Conservation (phyloP, 2,329 filamentous ascomycete species). For the Elsinoe perseae region DNA sequence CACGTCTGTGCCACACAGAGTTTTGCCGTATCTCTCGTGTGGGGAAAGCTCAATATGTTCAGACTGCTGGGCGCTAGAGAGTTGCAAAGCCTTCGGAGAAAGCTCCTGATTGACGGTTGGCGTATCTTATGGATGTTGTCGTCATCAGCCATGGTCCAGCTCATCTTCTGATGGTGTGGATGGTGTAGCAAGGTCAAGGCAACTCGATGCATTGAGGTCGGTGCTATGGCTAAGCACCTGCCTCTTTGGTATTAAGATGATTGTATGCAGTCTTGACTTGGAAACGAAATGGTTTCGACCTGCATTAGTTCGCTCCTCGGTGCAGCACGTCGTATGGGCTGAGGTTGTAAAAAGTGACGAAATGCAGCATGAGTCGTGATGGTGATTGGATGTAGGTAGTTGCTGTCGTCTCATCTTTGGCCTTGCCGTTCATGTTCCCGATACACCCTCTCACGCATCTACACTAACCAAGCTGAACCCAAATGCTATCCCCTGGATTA, state of each 20-base stretch:
- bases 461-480: not conserved
- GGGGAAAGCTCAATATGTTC: not conserved
- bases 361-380: not conserved
- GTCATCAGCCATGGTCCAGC: not conserved
- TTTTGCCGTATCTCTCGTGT: conserved; percentile 8
- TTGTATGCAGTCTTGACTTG: not conserved
- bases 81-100: not conserved
- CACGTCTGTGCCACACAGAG: conserved; percentile 2
- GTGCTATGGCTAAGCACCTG: not conserved
- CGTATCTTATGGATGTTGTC: not conserved
- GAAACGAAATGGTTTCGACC: conserved; percentile 1
- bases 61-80: not conserved
- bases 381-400: conserved; percentile 2
- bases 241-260: not conserved
- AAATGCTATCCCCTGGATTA: not conserved
- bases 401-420: not conserved
- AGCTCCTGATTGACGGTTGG: not conserved
- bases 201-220: not conserved
- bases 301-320: conserved; percentile 6
- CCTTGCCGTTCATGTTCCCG: not conserved
- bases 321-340: not conserved
- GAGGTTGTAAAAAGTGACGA: not conserved
- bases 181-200: not conserved
- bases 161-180: not conserved
- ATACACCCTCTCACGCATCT: not conserved